These are phyloP conservation scores for Apiotrichum akiyoshidainum DNA, from an alignment of 1,284 basidiomycete genomes.

Conservation along the genomic window DNA sequence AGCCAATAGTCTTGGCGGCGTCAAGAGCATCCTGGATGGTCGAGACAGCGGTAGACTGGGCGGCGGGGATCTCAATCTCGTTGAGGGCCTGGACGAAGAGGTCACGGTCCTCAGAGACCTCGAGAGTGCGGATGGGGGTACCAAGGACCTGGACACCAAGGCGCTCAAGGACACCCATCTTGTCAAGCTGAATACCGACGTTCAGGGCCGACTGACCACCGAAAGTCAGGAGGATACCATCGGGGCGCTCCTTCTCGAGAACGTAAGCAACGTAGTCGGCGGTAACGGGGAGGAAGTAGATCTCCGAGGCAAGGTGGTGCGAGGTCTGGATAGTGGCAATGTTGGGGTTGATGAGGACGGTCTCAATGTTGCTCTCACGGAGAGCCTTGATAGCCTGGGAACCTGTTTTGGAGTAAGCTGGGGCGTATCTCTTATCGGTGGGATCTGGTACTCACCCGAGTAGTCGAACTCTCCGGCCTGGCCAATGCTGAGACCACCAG, in stretches of 20 bases:
- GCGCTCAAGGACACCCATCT: slow-evolving; percentile 94
- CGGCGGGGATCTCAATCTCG: slow-evolving; percentile 97
- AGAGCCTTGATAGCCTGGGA: slow-evolving; percentile 99
- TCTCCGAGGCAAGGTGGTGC: slow-evolving; percentile 90
- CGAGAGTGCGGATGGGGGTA: slow-evolving; percentile 89
- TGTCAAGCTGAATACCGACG: slow-evolving; percentile 94
- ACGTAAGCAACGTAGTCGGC: slow-evolving; percentile 98
- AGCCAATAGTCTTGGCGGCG: slow-evolving; percentile 88
- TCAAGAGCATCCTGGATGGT: slow-evolving; percentile 86
- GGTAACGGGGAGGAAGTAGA: slow-evolving; percentile 97
- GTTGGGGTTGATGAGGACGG: slow-evolving; percentile 95
- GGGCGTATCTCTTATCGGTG: neutral
- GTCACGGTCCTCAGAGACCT: slow-evolving; percentile 95
- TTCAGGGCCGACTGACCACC: slow-evolving; percentile 98
- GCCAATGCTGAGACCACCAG: slow-evolving; percentile 93
- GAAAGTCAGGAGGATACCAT: slow-evolving; percentile 95
- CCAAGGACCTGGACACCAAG: slow-evolving; percentile 93
- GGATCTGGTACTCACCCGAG: slow-evolving; percentile 61
- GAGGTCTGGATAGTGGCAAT: slow-evolving; percentile 98
- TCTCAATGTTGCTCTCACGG: slow-evolving; percentile 89
- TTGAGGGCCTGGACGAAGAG: slow-evolving; percentile 96
- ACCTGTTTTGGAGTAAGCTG: slow-evolving; percentile 33
- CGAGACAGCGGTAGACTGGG: slow-evolving; percentile 96
- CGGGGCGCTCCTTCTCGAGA: slow-evolving; percentile 95
- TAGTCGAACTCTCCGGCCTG: slow-evolving; percentile 99